Evolutionary conservation across 768 basidiomycete genomes (phyloP), one percentile per base, ranked within the genome.

Genomic region (Coprinopsis cinerea): DNA sequence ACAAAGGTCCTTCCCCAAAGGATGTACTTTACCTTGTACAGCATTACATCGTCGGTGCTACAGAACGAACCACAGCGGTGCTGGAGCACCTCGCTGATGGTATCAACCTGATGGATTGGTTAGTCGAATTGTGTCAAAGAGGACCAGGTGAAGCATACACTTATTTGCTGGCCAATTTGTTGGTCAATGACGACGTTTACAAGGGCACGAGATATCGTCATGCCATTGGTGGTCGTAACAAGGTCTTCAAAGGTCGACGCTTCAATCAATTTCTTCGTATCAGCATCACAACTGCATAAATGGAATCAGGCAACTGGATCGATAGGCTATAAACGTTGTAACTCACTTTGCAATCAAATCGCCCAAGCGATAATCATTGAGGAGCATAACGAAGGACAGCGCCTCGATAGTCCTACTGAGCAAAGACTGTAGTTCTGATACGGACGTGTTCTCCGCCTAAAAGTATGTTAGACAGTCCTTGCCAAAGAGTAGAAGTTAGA

Each of bases 141-240:
- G 28, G 15, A 54, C 46, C 52, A 55, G 28, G 58, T 34, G 11
- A 20, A 14, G 44, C 23, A 64, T 64, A 94, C 93, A 56, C 90
- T 92, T 45, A 93, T 89, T 62, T 98, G 93, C 62, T 95, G 92
- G 18, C 90, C 90, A 57, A 98, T 98, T 64, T 99, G 96, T 62
- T 95, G 92, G 65, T 99, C 91, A 57, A 99, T 98, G 56, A 99
- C 81, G 26, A 94, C 85, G 55, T 95, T 98, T 10, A 98, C 94
- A 34, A 99, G 69, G 11, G 85, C 85, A 55, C 91, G 78, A 7
- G 96, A 95, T 20, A 85, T 81, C n/a, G 83, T 84, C 57, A 92
- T 81, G 32, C 96, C 96, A 58, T 83, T 79, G 60, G 85, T 81
- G 30, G 82, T 80, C 17, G 90, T 92, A 53, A 99, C 81, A 28